A percentile compares a stretch with the other conserved stretches of the same genome.
These are phyloP conservation scores for Rhynchospora breviuscula DNA, from an alignment of 176 grass and related monocot genomes.

Conservation along the genomic window DNA sequence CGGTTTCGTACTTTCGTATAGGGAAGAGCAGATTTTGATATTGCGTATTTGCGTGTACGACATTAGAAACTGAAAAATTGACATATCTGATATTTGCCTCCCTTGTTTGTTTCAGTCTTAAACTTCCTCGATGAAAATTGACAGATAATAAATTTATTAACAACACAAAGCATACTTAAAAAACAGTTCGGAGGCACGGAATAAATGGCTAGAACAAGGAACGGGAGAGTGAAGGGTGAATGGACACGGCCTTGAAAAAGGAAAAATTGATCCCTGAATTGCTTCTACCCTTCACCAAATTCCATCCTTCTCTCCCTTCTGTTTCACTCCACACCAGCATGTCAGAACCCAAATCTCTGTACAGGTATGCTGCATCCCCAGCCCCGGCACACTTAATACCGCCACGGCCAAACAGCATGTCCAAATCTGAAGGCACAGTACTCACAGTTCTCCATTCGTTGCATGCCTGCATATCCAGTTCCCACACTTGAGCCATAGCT, in stretches of 20 bases:
- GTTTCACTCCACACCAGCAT: slow-evolving; percentile 38
- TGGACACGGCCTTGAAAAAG: not conserved
- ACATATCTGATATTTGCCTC: not conserved
- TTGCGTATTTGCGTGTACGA: not conserved
- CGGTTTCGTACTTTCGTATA: not conserved
- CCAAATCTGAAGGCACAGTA: slow-evolving; percentile 28
- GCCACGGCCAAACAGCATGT: slow-evolving; percentile 3
- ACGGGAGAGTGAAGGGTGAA: slow-evolving; percentile 9
- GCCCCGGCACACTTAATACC: slow-evolving; percentile 28
- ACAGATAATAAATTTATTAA: not conserved
- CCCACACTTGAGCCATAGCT: slow-evolving; percentile 30
- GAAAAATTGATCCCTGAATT: slow-evolving; percentile 8
- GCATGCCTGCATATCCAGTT: slow-evolving; percentile 1
- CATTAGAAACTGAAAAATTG: not conserved
- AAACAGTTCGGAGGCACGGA: not conserved
- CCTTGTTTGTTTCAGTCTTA: not conserved
- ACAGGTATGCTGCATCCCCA: slow-evolving; percentile 29
- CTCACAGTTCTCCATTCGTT: slow-evolving; percentile 3
- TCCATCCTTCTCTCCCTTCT: slow-evolving; percentile 19
- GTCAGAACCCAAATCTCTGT: slow-evolving; percentile 32
- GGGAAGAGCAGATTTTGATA: not conserved
- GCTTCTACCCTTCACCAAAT: slow-evolving; percentile 19
- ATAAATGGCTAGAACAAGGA: not conserved
- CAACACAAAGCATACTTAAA: not conserved
- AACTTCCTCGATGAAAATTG: not conserved